Base-by-base conservation (phyloP, 192 early-diverging fungal genomes). In the Rhizoclosmatium globosum region DNA sequence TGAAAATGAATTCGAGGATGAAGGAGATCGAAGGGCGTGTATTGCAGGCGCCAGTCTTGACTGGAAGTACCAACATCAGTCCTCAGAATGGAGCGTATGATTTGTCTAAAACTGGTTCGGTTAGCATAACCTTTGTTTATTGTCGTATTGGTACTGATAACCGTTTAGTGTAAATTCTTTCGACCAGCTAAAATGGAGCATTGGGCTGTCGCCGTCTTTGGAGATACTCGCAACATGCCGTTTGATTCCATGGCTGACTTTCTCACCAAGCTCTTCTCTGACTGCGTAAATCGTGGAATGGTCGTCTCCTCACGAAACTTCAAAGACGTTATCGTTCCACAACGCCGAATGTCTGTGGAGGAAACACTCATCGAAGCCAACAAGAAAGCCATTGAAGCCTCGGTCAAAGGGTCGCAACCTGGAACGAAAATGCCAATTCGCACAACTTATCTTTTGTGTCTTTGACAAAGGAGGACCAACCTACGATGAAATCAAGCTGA, bases 401-500 rank as follows among this genome's bases (percentile, higher is more conserved):
- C 31, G 2, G 11, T 11, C 19, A n/a, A 17, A 0, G 23, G 13
- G 39, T 42, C 39, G 4, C 45, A n/a, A 44, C 9, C 66, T n/a
- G 66, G 66, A 68, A 68, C 66, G 44, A 0, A 9, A 43, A 43
- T 68, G 15, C 66, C 66, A 4, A 45, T 11, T 9, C n/a, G 64
- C 64, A 3, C 74, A 76, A 21, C 39, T 76, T 15, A 76, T 76
- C 53, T 50, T 76, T 47, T 66, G 74, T 47, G 47, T 66, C 15
- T 67, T 76, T 67, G 64, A 47, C n/a, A 21, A 56, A 47, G 64
- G 74, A 9, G 43, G 41, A 17, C 13, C 43, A n/a, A 39, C 91
- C 6, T 97, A 98, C 84, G 90, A 90, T 59, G 89, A 92, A 39
- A 90, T 95, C 83, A 98, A 98, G 85, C 88, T 91, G 47, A 76